Conservation (phyloP, 164 flowering plant genomes). For the Macadamia integrifolia region DNA sequence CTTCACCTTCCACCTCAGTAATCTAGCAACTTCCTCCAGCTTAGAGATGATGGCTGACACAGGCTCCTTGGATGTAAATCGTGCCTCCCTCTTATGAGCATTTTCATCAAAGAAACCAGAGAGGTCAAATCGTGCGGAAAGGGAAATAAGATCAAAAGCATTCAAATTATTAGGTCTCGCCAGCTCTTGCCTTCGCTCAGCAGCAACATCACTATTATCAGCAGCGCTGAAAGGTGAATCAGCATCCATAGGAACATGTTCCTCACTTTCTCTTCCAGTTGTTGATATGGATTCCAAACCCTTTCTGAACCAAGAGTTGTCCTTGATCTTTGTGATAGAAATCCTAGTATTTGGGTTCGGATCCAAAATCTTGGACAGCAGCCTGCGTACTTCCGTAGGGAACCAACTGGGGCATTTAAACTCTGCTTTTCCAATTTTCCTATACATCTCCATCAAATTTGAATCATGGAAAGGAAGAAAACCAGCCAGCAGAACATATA, state of each 20-base stretch:
- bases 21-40: constrained; percentile 39
- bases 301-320: constrained; percentile 60
- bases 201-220: constrained; percentile 9
- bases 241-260: constrained; percentile 9
- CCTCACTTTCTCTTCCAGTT: constrained; percentile 18
- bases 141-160: constrained; percentile 81
- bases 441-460: constrained; percentile 79
- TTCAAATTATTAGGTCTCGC: constrained; percentile 40
- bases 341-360: constrained; percentile 63
- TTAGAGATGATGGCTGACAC: constrained; percentile 57
- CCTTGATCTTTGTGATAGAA: constrained; percentile 56
- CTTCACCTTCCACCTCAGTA: constrained; percentile 36
- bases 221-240: constrained; percentile 14
- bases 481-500: constrained; percentile 68
- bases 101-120: constrained; percentile 58
- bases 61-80: constrained; percentile 52
- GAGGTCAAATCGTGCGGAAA: constrained; percentile 71
- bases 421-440: constrained; percentile 68
- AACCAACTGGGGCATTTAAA: constrained; percentile 71
- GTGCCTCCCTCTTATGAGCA: constrained; percentile 33
- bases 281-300: constrained; percentile 23
- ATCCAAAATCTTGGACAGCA: constrained; percentile 51
- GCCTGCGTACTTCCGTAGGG: constrained; percentile 46
- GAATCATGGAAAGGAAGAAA: constrained; percentile 80
- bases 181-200: constrained; percentile 28